Percentiles rank a stretch among this genome's conserved stretches.
Conservation (phyloP, 2,329 filamentous ascomycete species). For the Apiospora phragmitis region DNA sequence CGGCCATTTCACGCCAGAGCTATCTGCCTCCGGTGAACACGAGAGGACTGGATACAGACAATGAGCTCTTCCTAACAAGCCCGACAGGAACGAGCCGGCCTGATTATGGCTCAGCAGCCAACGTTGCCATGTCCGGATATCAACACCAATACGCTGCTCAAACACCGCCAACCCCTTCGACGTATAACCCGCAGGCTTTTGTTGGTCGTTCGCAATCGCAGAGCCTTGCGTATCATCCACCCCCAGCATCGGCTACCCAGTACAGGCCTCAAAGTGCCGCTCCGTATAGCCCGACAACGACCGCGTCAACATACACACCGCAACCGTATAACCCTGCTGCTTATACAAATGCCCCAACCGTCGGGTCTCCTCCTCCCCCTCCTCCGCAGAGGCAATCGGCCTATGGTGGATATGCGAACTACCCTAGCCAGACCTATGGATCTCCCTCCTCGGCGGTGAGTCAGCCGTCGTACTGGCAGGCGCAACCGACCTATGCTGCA, state of each 20-base stretch:
- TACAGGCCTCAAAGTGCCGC: slow-evolving; percentile 15
- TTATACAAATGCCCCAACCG: slow-evolving; percentile 44
- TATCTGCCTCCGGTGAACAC: slow-evolving; percentile 32
- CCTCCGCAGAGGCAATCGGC: slow-evolving; percentile 52
- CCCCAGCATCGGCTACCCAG: slow-evolving; percentile 29
- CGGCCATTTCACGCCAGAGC: slow-evolving; percentile 28
- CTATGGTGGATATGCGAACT: slow-evolving; percentile 48
- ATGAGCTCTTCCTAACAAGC: slow-evolving; percentile 66
- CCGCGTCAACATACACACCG: slow-evolving; percentile 20
- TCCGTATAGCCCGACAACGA: slow-evolving; percentile 4
- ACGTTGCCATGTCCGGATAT: slow-evolving; percentile 50
- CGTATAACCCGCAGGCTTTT: slow-evolving; percentile 74
- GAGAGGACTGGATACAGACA: slow-evolving; percentile 39
- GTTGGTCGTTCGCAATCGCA: slow-evolving; percentile 51
- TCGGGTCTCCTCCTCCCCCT: slow-evolving; percentile 27
- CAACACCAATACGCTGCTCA: slow-evolving; percentile 52
- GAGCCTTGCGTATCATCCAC: slow-evolving; percentile 48
- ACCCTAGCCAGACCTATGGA: slow-evolving; percentile 41
- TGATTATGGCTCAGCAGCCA: slow-evolving; percentile 42
- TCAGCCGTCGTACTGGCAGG: slow-evolving; percentile 31
- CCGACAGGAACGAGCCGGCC: slow-evolving; percentile 38
- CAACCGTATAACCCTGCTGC: slow-evolving; percentile 55
- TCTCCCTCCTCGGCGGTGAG: slow-evolving; percentile 27
- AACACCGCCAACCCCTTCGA: slow-evolving; percentile 45
- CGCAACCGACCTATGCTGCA: slow-evolving; percentile 28